A percentile compares a stretch with the other conserved stretches of the same genome.
Evolutionary conservation across 164 flowering plant genomes (phyloP).

Genomic region (Vitis vinifera): ASM3070453v1 NC_081808.1:18663001-18663500

Average conservation of each 20-base stretch:
- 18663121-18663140: conserved; percentile 69
- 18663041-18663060: no score
- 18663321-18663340: no score
- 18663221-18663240: no score
- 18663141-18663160: conserved; percentile 80
- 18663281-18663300: no score
- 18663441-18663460: neutral
- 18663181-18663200: conserved; percentile 57
- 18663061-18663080: neutral
- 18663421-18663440: neutral
- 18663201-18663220: neutral
- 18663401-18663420: neutral
- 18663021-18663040: no score
- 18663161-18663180: conserved; percentile 67
- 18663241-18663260: no score
- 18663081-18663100: neutral
- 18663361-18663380: neutral
- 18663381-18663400: neutral
- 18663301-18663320: no score
- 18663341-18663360: no score
- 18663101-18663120: conserved; percentile 42
- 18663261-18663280: no score
- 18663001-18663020: no score
- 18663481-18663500: no score
- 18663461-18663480: neutral